A percentile compares a stretch with the other conserved stretches of the same genome.
These are phyloP conservation scores for Trametes hirsuta DNA, from an alignment of 1,284 basidiomycete genomes.

Conservation along the genomic window DNA sequence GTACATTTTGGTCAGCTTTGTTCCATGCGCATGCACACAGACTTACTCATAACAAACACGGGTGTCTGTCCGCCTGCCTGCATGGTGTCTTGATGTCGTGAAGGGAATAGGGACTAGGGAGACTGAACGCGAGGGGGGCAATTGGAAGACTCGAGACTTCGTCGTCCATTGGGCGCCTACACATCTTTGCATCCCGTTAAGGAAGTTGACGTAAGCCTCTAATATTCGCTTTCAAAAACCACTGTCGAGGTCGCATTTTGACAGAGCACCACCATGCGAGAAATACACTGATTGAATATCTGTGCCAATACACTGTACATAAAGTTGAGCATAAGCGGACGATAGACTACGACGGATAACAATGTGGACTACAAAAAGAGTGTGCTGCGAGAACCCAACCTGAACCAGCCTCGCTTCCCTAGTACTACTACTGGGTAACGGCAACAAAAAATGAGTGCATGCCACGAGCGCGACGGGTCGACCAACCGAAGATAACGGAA, in stretches of 20 bases:
- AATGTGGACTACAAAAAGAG: conserved; percentile 3
- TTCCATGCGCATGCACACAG: too few relatives aligned
- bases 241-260: too few relatives aligned
- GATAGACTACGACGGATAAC: conserved; percentile 7
- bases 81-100: conserved; percentile 35
- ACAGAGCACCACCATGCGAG: neutral
- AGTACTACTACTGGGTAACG: neutral
- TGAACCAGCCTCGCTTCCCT: neutral
- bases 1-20: neutral
- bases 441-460: neutral
- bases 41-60: conserved; percentile 75
- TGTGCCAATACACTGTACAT: neutral
- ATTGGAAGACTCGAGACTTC: conserved; percentile 15
- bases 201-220: too few relatives aligned
- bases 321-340: neutral
- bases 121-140: conserved; percentile 8
- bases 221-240: too few relatives aligned
- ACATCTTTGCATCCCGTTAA: neutral
- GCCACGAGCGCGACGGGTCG: too few relatives aligned
- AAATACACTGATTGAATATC: neutral
- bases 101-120: neutral
- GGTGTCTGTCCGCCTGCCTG: conserved; percentile 62
- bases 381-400: neutral
- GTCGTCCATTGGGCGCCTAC: conserved; percentile 1
- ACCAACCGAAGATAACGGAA: neutral